A percentile compares a stretch with the other conserved stretches of the same genome.
Conservation (phyloP, 495 filamentous ascomycete species). For the Neurospora sublineolata region DNA sequence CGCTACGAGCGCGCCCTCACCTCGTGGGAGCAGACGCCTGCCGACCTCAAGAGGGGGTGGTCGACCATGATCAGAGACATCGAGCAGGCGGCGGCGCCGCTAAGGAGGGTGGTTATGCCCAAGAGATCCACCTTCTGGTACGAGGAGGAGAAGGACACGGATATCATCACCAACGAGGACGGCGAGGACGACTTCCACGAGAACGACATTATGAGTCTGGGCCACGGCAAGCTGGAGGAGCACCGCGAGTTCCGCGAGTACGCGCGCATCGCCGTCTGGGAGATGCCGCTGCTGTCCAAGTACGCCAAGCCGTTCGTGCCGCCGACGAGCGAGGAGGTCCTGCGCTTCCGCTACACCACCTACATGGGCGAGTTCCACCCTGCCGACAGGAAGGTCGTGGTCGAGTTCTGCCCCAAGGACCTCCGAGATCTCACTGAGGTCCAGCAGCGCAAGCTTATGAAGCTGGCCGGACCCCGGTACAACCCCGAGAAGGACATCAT, state of each 20-base stretch:
- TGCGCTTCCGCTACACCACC: slow-evolving; percentile 94
- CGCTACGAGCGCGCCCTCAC: neutral
- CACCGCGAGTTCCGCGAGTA: slow-evolving; percentile 86
- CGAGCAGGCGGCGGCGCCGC: neutral
- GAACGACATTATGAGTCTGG: slow-evolving; percentile 72
- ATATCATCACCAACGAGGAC: slow-evolving; percentile 28
- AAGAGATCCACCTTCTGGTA: slow-evolving; percentile 27
- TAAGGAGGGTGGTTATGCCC: slow-evolving; percentile 1
- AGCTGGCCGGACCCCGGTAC: slow-evolving; percentile 78
- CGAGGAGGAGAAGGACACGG: slow-evolving; percentile 30
- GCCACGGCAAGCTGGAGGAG: slow-evolving; percentile 77
- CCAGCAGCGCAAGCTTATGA: slow-evolving; percentile 73
- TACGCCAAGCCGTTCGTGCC: slow-evolving; percentile 71
- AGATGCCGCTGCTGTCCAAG: slow-evolving; percentile 82
- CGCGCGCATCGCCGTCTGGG: slow-evolving; percentile 79
- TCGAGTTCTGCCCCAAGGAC: slow-evolving; percentile 71
- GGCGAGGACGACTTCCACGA: slow-evolving; percentile 40
- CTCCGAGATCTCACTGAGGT: slow-evolving; percentile 43
- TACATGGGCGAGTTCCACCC: slow-evolving; percentile 94
- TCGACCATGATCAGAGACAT: slow-evolving; percentile 1
- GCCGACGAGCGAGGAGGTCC: slow-evolving; percentile 49
- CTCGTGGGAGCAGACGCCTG: slow-evolving; percentile 2
- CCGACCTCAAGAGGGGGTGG: slow-evolving; percentile 1
- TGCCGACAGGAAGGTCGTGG: slow-evolving; percentile 81
- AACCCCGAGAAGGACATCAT: slow-evolving; percentile 77